phyloP scores from a whole-genome alignment of 202 grass and related monocot species.

The Saccharum hybrid region DNA sequence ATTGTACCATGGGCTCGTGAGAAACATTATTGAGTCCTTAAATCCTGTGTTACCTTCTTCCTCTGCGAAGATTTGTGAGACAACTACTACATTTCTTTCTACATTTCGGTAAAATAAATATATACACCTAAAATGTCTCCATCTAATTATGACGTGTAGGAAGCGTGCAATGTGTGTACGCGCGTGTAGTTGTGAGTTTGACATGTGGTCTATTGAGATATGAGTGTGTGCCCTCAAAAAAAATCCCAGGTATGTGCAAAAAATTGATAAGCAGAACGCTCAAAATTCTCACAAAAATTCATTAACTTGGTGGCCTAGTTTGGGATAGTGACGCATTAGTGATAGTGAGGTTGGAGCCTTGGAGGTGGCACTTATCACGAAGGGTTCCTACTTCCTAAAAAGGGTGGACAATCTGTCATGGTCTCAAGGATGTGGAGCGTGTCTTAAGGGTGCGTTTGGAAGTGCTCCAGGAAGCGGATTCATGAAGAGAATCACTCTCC shows the following conservation, averaged over 20 bases:
- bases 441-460: not conserved
- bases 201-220: not conserved
- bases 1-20: not conserved
- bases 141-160: not conserved
- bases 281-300: not conserved
- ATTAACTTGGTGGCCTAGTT: not conserved
- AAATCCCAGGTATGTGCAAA: not conserved
- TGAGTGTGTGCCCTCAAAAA: not conserved
- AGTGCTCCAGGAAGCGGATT: too few species aligned
- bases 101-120: not conserved
- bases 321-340: not conserved
- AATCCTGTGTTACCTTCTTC: not conserved
- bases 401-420: not conserved
- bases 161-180: too few species aligned
- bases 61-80: not conserved
- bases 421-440: not conserved
- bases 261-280: not conserved
- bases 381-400: not conserved
- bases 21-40: not conserved
- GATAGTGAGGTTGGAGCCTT: too few species aligned
- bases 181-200: not conserved
- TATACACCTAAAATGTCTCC: not conserved
- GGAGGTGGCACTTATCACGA: not conserved
- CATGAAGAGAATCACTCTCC: too few species aligned
- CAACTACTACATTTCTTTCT: not conserved